Percentiles rank a stretch among this genome's conserved stretches.
Evolutionary conservation across 2,329 filamentous ascomycete species (phyloP).

Genomic region (Colletotrichum echinochloae): DNA sequence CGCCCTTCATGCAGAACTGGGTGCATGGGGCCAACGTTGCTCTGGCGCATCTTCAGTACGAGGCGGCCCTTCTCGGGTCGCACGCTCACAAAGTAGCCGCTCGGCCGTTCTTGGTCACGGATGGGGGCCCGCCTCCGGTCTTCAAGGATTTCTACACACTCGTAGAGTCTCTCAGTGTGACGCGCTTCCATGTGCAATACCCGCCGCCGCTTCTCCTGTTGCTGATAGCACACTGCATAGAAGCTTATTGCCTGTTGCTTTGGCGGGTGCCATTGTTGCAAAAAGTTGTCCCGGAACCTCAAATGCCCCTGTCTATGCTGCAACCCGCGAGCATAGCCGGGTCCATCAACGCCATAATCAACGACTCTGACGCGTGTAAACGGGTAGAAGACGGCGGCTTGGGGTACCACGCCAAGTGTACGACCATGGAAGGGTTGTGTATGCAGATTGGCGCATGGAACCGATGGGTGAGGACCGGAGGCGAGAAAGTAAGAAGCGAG

Average conservation of each 20-base stretch:
- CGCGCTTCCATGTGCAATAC: conserved; percentile 48
- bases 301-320: conserved; percentile 51
- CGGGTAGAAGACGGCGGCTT: conserved; percentile 55
- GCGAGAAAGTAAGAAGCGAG: conserved; percentile 18
- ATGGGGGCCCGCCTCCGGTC: conserved; percentile 58
- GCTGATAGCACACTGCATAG: conserved; percentile 53
- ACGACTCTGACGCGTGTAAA: conserved; percentile 53
- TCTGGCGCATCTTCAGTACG: conserved; percentile 64
- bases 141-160: conserved; percentile 56
- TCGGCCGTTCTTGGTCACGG: conserved; percentile 63
- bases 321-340: conserved; percentile 56
- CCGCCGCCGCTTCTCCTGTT: conserved; percentile 54
- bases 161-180: conserved; percentile 47
- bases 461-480: conserved; percentile 30
- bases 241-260: conserved; percentile 50
- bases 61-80: conserved; percentile 60
- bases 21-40: conserved; percentile 65
- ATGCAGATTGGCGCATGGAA: conserved; percentile 58
- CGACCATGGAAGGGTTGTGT: conserved; percentile 56
- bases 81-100: conserved; percentile 54
- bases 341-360: conserved; percentile 51
- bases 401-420: conserved; percentile 54
- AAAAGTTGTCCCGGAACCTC: conserved; percentile 48
- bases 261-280: conserved; percentile 45
- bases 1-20: conserved; percentile 61